Percentiles rank a stretch among this genome's conserved stretches.
These are phyloP conservation scores for Crepidotus variabilis DNA, from an alignment of 768 basidiomycete species.

Conservation along the genomic window DNA sequence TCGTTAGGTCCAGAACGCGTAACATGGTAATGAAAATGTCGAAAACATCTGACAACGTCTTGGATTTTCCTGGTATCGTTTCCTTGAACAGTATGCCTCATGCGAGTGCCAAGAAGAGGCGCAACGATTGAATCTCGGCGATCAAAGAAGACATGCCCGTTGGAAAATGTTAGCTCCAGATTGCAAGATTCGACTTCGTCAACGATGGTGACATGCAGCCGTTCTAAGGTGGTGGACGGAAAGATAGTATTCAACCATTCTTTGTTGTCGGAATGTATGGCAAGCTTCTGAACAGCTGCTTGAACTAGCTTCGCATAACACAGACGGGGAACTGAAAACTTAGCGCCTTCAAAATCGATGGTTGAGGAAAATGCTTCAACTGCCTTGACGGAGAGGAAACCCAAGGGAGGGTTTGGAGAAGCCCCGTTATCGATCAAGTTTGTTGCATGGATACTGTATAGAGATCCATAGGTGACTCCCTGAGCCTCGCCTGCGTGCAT, in stretches of 20 bases:
- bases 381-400: slow-evolving; percentile 16
- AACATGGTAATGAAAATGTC: slow-evolving; percentile 28
- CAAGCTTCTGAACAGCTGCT: slow-evolving; percentile 12
- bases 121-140: slow-evolving; percentile 20
- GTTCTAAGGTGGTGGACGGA: slow-evolving; percentile 6
- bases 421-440: slow-evolving; percentile 17
- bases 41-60: slow-evolving; percentile 13
- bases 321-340: slow-evolving; percentile 10
- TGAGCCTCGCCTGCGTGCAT: slow-evolving; percentile 29
- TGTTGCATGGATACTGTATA: slow-evolving; percentile 19
- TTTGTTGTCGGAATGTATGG: slow-evolving; percentile 21
- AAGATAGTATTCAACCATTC: slow-evolving; percentile 23
- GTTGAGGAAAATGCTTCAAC: slow-evolving; percentile 19
- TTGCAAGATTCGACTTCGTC: slow-evolving; percentile 13
- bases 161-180: slow-evolving; percentile 16
- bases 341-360: slow-evolving; percentile 6
- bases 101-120: slow-evolving; percentile 15
- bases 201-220: slow-evolving; percentile 13
- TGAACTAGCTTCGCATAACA: slow-evolving; percentile 24
- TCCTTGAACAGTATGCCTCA: slow-evolving; percentile 14
- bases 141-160: slow-evolving; percentile 17
- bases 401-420: slow-evolving; percentile 19
- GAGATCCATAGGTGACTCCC: slow-evolving; percentile 26
- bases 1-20: slow-evolving; percentile 16
- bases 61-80: slow-evolving; percentile 13